A percentile compares a stretch with the other conserved stretches of the same genome.
These are phyloP conservation scores for Mycena amicta DNA, from an alignment of 768 basidiomycete genomes.

Conservation along the genomic window DNA sequence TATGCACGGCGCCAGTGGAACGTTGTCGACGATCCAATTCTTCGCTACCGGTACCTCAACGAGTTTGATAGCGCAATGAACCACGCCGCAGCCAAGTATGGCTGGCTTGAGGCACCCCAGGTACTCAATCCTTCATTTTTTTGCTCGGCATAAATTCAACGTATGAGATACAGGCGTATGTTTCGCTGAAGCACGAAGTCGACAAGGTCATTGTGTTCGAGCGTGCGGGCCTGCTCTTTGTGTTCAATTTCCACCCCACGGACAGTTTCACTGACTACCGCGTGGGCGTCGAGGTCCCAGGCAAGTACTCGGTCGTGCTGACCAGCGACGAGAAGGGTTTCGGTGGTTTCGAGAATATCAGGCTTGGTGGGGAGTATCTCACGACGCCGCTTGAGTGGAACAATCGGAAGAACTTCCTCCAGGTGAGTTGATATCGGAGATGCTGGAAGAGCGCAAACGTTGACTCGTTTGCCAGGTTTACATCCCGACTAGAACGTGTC, in stretches of 20 bases:
- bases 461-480: conserved; percentile 55
- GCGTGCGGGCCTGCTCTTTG: conserved; percentile 89
- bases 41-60: conserved; percentile 94
- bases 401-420: conserved; percentile 84
- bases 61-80: conserved; percentile 96
- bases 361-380: conserved; percentile 61
- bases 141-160: background rate
- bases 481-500: conserved; percentile 64
- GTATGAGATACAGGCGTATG: conserved; percentile 76
- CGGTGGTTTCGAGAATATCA: conserved; percentile 87
- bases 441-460: background rate
- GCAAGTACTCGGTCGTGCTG: conserved; percentile 82
- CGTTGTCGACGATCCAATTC: conserved; percentile 78
- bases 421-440: conserved; percentile 50
- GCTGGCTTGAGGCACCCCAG: conserved; percentile 84
- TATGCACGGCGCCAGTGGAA: conserved; percentile 98
- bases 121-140: conserved; percentile 46
- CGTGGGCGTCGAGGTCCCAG: conserved; percentile 83
- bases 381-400: conserved; percentile 93
- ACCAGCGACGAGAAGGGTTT: conserved; percentile 85
- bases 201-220: conserved; percentile 96
- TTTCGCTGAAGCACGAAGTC: conserved; percentile 89
- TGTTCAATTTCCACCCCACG: conserved; percentile 97
- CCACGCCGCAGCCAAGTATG: conserved; percentile 71
- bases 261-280: conserved; percentile 92